Conservation (phyloP, 1,139 yeast genomes). For the Pichia sp. region DNA sequence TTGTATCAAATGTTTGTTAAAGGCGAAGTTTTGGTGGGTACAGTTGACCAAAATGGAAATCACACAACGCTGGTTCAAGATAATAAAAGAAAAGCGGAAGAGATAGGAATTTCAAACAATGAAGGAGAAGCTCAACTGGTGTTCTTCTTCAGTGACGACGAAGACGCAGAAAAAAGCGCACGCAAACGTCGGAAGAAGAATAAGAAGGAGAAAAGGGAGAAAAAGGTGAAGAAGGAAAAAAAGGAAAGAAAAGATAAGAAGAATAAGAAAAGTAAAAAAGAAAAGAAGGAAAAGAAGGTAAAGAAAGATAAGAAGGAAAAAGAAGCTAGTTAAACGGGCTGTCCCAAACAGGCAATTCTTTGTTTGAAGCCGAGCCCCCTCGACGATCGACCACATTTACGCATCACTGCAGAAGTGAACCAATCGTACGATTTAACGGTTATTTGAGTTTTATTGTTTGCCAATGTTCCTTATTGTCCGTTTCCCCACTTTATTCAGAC, state of each 20-base stretch:
- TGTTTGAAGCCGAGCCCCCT: too few species aligned
- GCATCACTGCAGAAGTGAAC: too few species aligned
- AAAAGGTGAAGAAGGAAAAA: constrained; percentile 16
- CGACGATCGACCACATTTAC: too few species aligned
- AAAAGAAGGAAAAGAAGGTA: constrained; percentile 1
- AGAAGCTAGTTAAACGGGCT: not conserved
- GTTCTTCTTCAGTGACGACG: constrained; percentile 19
- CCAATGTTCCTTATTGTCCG: too few species aligned
- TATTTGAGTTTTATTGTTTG: too few species aligned
- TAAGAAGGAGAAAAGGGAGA: constrained; percentile 12
- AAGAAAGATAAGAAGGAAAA: not conserved
- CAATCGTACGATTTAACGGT: too few species aligned
- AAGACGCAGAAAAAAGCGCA: constrained; percentile 12
- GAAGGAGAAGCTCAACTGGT: constrained; percentile 20
- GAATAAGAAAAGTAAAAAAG: not conserved
- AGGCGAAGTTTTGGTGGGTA: constrained; percentile 81
- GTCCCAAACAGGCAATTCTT: too few species aligned
- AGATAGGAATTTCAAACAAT: constrained; percentile 9
- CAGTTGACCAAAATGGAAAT: constrained; percentile 34
- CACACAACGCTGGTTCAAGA: constrained; percentile 32
- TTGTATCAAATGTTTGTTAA: constrained; percentile 71
- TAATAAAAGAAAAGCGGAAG: constrained; percentile 17
- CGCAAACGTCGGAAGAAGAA: constrained; percentile 17
- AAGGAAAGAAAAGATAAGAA: constrained; percentile 19
- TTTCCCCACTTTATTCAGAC: too few species aligned